Conservation (phyloP, 768 basidiomycete genomes). For the Chlorophyllum brunneum region DNA sequence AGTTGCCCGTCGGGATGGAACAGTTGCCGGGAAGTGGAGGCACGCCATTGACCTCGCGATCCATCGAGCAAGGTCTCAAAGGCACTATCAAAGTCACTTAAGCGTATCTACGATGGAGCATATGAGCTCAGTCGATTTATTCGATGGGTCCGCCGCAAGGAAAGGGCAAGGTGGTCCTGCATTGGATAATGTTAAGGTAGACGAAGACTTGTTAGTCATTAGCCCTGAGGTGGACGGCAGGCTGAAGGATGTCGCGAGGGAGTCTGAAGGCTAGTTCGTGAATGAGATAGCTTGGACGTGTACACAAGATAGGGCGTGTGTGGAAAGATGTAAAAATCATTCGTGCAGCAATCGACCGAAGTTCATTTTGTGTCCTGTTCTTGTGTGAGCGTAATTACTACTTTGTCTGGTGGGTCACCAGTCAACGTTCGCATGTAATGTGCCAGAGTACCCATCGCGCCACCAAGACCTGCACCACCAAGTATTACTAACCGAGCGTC, state of each 20-base stretch:
- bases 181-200: constrained; percentile 20
- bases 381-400: constrained; percentile 7
- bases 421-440: constrained; percentile 52
- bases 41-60: constrained; percentile 37
- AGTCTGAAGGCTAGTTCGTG: not conserved
- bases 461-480: constrained; percentile 69
- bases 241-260: constrained; percentile 48
- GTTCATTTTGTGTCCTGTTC: not conserved
- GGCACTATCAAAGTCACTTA: constrained; percentile 57
- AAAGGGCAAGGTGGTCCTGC: constrained; percentile 26
- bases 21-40: constrained; percentile 43
- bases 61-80: constrained; percentile 42
- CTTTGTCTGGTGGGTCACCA: constrained; percentile 47
- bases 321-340: not conserved
- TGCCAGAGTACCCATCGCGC: constrained; percentile 52
- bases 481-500: constrained; percentile 49
- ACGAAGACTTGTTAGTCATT: constrained; percentile 52
- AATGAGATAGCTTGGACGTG: not conserved
- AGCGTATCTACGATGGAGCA: constrained; percentile 63
- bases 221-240: constrained; percentile 67
- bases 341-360: not conserved
- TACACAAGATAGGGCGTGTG: not conserved
- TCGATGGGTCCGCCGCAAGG: constrained; percentile 52
- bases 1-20: not conserved
- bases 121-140: constrained; percentile 75